These are phyloP conservation scores for Hypoxylon sp. DNA, from an alignment of 2,329 filamentous ascomycete genomes.

Conservation along the genomic window DNA sequence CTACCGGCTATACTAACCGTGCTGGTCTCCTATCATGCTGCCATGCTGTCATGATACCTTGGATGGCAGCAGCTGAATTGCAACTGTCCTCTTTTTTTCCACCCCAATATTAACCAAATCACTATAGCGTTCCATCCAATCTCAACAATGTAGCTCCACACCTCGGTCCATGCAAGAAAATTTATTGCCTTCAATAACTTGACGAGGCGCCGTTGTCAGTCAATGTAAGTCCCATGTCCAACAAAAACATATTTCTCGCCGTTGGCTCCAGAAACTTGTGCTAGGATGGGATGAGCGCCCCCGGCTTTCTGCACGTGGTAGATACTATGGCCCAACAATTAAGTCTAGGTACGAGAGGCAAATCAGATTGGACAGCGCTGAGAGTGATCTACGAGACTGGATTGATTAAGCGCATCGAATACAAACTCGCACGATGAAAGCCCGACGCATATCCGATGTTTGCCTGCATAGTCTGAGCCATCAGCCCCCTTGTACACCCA, in stretches of 20 bases:
- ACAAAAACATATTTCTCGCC: conserved; percentile 27
- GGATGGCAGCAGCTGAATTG: neutral
- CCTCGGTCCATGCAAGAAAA: conserved; percentile 11
- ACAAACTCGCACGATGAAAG: conserved; percentile 36
- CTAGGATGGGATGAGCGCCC: conserved; percentile 30
- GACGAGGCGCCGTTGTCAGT: conserved; percentile 32
- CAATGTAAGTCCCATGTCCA: conserved; percentile 35
- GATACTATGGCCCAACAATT: conserved; percentile 32
- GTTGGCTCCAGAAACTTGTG: conserved; percentile 27
- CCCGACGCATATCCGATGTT: conserved; percentile 38
- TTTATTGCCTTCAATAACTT: conserved; percentile 25
- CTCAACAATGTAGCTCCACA: conserved; percentile 1
- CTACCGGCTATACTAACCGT: conserved; percentile 1
- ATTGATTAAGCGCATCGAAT: conserved; percentile 29
- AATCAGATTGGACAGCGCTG: conserved; percentile 21
- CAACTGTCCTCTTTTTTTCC: neutral
- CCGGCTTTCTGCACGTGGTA: conserved; percentile 37
- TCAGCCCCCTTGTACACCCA: conserved; percentile 32
- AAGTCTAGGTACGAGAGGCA: conserved; percentile 26
- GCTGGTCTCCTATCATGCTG: neutral
- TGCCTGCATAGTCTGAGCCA: conserved; percentile 42
- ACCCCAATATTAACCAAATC: neutral
- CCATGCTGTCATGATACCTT: neutral
- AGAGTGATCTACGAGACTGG: conserved; percentile 20
- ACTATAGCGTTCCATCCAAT: conserved; percentile 11